These are phyloP conservation scores for Melampsora abietis-canadensis DNA, from an alignment of 1,284 basidiomycete genomes.

Conservation along the genomic window DNA sequence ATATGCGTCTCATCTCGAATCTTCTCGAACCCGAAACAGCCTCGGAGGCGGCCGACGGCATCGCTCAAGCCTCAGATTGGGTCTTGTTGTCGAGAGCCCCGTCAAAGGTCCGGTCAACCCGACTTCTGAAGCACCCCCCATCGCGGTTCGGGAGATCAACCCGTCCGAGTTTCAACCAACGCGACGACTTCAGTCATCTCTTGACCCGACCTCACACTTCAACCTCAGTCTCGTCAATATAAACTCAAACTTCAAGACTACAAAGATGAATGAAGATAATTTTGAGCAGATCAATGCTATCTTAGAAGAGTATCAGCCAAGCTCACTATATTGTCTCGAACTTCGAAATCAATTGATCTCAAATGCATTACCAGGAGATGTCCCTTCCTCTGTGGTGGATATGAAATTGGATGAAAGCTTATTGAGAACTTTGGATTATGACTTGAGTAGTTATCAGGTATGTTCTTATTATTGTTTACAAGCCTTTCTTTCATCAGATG, in stretches of 20 bases:
- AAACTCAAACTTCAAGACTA: background rate
- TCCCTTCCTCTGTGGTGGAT: slow-evolving; percentile 18
- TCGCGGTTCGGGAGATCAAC: too few relatives aligned
- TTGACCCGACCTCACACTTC: too few relatives aligned
- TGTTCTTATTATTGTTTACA: background rate
- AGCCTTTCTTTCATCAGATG: background rate
- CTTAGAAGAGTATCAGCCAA: slow-evolving; percentile 26
- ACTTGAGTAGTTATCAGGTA: slow-evolving; percentile 34
- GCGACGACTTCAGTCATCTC: too few relatives aligned
- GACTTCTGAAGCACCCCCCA: too few relatives aligned
- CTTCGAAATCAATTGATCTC: slow-evolving; percentile 17
- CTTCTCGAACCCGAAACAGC: too few relatives aligned
- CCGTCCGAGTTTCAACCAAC: background rate
- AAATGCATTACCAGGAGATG: slow-evolving; percentile 20
- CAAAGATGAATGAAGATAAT: background rate
- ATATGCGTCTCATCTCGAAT: too few relatives aligned
- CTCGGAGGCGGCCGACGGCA: too few relatives aligned
- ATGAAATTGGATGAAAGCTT: slow-evolving; percentile 30
- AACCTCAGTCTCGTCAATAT: background rate
- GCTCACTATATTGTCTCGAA: slow-evolving; percentile 21
- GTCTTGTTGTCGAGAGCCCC: too few relatives aligned
- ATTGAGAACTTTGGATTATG: slow-evolving; percentile 9
- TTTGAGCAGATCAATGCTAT: slow-evolving; percentile 14
- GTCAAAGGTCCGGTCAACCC: too few relatives aligned
- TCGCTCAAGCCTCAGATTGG: too few relatives aligned